These are phyloP conservation scores for Remersonia thermophila DNA, from an alignment of 2,329 filamentous ascomycete species.

Conservation along the genomic window DNA sequence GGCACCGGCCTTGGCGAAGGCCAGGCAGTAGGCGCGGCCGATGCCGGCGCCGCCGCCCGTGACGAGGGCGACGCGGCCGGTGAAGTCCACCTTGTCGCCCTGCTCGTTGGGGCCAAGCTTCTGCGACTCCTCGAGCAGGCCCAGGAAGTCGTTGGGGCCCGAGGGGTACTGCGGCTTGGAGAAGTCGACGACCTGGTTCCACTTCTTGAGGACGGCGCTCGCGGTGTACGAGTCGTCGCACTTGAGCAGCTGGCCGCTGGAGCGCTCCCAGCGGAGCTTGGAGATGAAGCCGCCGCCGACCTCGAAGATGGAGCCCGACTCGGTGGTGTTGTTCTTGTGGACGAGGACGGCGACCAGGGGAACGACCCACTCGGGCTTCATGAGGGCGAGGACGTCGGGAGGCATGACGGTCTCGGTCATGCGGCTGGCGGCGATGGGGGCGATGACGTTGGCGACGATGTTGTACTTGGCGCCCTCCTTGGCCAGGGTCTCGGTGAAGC, in stretches of 20 bases:
- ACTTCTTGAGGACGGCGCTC: constrained; percentile 76
- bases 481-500: constrained; percentile 93
- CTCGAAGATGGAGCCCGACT: constrained; percentile 87
- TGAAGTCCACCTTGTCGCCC: constrained; percentile 67
- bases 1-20: constrained; percentile 69
- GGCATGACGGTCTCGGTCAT: constrained; percentile 96
- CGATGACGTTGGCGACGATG: constrained; percentile 89
- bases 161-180: constrained; percentile 69
- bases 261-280: constrained; percentile 91
- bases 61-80: constrained; percentile 71
- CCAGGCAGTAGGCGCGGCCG: constrained; percentile 78
- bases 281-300: constrained; percentile 84
- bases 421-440: constrained; percentile 85
- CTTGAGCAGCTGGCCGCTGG: constrained; percentile 78
- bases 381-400: constrained; percentile 71
- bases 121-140: constrained; percentile 70
- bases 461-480: constrained; percentile 98
- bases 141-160: constrained; percentile 79
- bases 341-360: constrained; percentile 81
- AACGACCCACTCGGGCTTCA: constrained; percentile 91
- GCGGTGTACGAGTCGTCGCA: constrained; percentile 81
- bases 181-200: constrained; percentile 80
- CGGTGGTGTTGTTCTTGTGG: constrained; percentile 69
- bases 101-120: constrained; percentile 61
- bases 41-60: constrained; percentile 85